These are phyloP conservation scores for Calonectria leucothoes DNA, from an alignment of 2,329 filamentous ascomycete species.

Conservation along the genomic window DNA sequence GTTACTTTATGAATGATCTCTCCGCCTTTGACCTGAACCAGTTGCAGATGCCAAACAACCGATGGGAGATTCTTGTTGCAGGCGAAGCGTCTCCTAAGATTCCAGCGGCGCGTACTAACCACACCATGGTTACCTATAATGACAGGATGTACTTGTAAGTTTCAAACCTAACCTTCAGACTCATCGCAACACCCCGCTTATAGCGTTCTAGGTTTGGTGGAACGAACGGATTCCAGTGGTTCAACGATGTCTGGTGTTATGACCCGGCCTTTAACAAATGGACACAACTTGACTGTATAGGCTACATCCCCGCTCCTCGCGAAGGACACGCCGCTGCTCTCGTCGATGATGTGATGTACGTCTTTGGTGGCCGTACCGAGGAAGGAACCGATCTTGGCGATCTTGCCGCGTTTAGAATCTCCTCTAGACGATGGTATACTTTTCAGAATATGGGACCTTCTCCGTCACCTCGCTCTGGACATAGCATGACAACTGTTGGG, in stretches of 20 bases:
- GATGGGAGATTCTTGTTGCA: slow-evolving; percentile 91
- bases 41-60: slow-evolving; percentile 88
- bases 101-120: slow-evolving; percentile 93
- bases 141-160: slow-evolving; percentile 93
- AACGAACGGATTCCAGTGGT: slow-evolving; percentile 96
- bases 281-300: slow-evolving; percentile 93
- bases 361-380: slow-evolving; percentile 95
- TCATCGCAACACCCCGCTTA: slow-evolving; percentile 21
- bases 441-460: slow-evolving; percentile 99
- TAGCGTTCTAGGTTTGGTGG: slow-evolving; percentile 81
- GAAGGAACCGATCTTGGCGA: slow-evolving; percentile 94
- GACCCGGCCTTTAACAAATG: slow-evolving; percentile 86
- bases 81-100: slow-evolving; percentile 67
- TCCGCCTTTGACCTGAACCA: slow-evolving; percentile 96
- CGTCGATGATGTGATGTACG: slow-evolving; percentile 98
- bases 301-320: slow-evolving; percentile 92
- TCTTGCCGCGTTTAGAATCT: slow-evolving; percentile 80
- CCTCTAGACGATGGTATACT: slow-evolving; percentile 94
- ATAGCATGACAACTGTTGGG: slow-evolving; percentile 96
- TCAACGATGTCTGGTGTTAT: slow-evolving; percentile 99
- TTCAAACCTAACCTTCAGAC: background rate
- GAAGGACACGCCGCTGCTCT: slow-evolving; percentile 95
- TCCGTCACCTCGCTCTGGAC: slow-evolving; percentile 91
- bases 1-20: slow-evolving; percentile 97
- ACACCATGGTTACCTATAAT: slow-evolving; percentile 90